Evolutionary conservation across 371 early-diverging fungal species (phyloP).

Genomic region (Mortierella polycephala): DNA sequence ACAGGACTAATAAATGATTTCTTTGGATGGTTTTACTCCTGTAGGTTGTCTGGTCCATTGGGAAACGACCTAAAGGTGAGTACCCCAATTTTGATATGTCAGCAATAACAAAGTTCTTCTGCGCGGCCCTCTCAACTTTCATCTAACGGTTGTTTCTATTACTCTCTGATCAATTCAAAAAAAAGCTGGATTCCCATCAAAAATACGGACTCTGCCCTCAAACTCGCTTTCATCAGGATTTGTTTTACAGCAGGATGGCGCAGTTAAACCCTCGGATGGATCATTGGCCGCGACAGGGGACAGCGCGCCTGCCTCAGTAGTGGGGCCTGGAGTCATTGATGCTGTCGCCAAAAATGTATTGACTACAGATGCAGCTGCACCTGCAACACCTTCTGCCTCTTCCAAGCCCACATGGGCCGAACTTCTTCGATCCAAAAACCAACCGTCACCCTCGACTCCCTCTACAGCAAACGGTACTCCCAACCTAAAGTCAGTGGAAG

Average conservation of each 20-base stretch:
- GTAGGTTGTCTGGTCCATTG: slow-evolving; percentile 37
- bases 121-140: not conserved
- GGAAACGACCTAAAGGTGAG: slow-evolving; percentile 40
- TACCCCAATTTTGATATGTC: not conserved
- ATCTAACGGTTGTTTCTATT: not conserved
- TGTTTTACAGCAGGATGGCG: slow-evolving; percentile 26
- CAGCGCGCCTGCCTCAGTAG: slow-evolving; percentile 1
- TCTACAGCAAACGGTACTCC: slow-evolving; percentile 21
- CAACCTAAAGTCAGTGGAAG: slow-evolving; percentile 15
- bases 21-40: slow-evolving; percentile 1
- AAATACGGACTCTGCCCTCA: slow-evolving; percentile 17
- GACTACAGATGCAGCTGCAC: not conserved
- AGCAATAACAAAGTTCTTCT: not conserved
- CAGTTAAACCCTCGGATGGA: slow-evolving; percentile 6
- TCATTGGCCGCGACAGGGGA: slow-evolving; percentile 7
- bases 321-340: not conserved
- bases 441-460: slow-evolving; percentile 15
- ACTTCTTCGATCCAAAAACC: slow-evolving; percentile 57
- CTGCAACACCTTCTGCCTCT: slow-evolving; percentile 42
- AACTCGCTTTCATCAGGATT: slow-evolving; percentile 2
- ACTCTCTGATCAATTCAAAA: not conserved
- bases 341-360: not conserved
- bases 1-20: not conserved
- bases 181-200: slow-evolving; percentile 34
- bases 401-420: slow-evolving; percentile 72